Conservation (phyloP, 164 flowering plant species). For the Chimonanthus praecox region DNA sequence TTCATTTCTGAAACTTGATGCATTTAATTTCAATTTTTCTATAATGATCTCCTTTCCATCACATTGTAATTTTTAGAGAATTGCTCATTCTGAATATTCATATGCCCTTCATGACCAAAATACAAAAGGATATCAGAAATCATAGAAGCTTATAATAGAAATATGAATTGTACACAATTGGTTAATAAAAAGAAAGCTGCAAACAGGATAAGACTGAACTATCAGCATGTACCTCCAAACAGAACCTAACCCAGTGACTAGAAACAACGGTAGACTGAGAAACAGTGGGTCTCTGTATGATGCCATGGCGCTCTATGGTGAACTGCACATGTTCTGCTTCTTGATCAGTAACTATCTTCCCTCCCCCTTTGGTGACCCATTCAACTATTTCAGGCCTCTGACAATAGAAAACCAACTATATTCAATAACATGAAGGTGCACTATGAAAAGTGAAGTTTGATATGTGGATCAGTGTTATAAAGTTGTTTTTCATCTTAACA, state of each 20-base stretch:
- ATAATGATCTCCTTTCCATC: background rate
- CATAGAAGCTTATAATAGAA: background rate
- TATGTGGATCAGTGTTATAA: too few species aligned
- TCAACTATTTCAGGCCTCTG: slow-evolving; percentile 82
- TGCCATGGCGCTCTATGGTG: slow-evolving; percentile 77
- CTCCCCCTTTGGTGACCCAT: slow-evolving; percentile 91
- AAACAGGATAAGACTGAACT: background rate
- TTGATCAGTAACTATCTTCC: slow-evolving; percentile 44
- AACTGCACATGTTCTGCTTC: slow-evolving; percentile 40
- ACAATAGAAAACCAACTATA: slow-evolving; percentile 5
- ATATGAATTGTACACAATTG: background rate
- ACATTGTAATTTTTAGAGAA: background rate
- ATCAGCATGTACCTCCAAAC: slow-evolving; percentile 59
- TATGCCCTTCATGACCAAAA: too few species aligned
- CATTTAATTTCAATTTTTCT: background rate
- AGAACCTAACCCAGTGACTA: slow-evolving; percentile 80
- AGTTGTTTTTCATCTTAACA: too few species aligned
- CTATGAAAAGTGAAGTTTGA: too few species aligned
- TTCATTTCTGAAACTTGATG: background rate
- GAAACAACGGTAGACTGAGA: slow-evolving; percentile 46
- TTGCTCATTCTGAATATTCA: background rate
- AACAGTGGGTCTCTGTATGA: slow-evolving; percentile 12
- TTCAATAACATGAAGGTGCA: background rate
- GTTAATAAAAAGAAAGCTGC: background rate
- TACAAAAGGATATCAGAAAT: background rate